phyloP scores from a whole-genome alignment of 345 rosid genomes.

The Hevea brasiliensis region DNA sequence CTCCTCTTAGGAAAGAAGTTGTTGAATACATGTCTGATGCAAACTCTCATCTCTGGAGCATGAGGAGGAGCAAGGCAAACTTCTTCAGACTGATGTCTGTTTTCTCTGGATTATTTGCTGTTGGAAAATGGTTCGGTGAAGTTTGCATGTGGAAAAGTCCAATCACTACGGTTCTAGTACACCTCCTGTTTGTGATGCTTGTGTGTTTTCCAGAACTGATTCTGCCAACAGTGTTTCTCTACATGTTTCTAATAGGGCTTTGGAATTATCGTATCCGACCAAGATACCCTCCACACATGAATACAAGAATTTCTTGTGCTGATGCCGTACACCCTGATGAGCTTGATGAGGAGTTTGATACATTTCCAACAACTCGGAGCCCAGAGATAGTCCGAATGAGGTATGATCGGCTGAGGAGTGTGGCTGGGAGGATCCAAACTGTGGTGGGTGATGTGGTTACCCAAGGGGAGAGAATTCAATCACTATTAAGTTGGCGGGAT shows the following conservation, averaged over 20 bases:
- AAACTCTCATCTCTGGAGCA: conserved; percentile 35
- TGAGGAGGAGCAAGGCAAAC: conserved; percentile 40
- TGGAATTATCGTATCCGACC: conserved; percentile 33
- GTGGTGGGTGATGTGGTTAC: conserved; percentile 34
- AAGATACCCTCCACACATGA: conserved; percentile 35
- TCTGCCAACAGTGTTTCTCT: conserved; percentile 27
- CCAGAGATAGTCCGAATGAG: conserved; percentile 27
- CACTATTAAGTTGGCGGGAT: conserved; percentile 32
- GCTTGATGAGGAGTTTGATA: conserved; percentile 35
- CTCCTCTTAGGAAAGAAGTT: conserved; percentile 32
- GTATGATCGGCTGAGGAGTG: conserved; percentile 33
- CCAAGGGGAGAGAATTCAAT: conserved; percentile 33
- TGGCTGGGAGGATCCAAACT: conserved; percentile 36
- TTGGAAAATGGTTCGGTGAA: conserved; percentile 30
- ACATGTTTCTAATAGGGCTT: conserved; percentile 31
- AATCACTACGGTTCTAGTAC: conserved; percentile 30
- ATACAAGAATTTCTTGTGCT: conserved; percentile 28
- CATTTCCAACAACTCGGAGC: conserved; percentile 25
- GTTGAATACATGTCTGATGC: conserved; percentile 35
- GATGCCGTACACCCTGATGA: conserved; percentile 32
- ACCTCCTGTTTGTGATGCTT: conserved; percentile 30
- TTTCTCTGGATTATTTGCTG: conserved; percentile 24
- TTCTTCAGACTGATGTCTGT: conserved; percentile 33
- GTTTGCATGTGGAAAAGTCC: conserved; percentile 32
- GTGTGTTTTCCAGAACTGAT: conserved; percentile 32